phyloP scores from a whole-genome alignment of 495 filamentous ascomycete genomes.

The Hypoxylon lenormandii region DNA sequence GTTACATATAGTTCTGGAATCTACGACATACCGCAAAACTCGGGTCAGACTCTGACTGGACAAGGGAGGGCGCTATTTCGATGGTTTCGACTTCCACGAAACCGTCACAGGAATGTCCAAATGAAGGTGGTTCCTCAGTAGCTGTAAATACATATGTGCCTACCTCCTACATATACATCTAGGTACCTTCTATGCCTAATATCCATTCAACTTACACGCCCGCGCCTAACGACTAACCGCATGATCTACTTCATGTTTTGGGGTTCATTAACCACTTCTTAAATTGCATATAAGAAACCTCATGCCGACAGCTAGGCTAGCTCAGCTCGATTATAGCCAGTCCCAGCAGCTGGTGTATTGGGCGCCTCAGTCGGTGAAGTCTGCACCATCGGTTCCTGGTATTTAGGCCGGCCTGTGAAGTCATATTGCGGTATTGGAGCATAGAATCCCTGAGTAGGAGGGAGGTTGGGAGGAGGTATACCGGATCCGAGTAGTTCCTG shows the following conservation, averaged over 20 bases:
- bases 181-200: no score
- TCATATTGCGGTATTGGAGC: conserved; percentile 11
- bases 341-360: conserved; percentile 29
- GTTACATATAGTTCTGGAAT: no score
- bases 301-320: conserved; percentile 5
- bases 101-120: no score
- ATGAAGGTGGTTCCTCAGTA: no score
- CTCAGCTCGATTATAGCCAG: conserved; percentile 34
- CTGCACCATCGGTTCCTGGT: conserved; percentile 16
- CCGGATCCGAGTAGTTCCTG: conserved; percentile 26
- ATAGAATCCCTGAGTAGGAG: conserved; percentile 8
- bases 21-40: no score
- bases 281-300: background rate
- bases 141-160: no score
- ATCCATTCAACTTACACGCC: background rate
- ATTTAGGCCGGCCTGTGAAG: conserved; percentile 10
- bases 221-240: background rate
- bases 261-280: background rate
- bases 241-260: background rate
- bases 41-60: no score
- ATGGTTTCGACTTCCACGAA: no score
- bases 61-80: no score
- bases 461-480: background rate
- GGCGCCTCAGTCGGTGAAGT: conserved; percentile 16
- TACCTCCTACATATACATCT: no score